A percentile compares a stretch with the other conserved stretches of the same genome.
Evolutionary conservation across 805 yeast genomes (phyloP).

Genomic region (Kodamaea laetipori): DNA sequence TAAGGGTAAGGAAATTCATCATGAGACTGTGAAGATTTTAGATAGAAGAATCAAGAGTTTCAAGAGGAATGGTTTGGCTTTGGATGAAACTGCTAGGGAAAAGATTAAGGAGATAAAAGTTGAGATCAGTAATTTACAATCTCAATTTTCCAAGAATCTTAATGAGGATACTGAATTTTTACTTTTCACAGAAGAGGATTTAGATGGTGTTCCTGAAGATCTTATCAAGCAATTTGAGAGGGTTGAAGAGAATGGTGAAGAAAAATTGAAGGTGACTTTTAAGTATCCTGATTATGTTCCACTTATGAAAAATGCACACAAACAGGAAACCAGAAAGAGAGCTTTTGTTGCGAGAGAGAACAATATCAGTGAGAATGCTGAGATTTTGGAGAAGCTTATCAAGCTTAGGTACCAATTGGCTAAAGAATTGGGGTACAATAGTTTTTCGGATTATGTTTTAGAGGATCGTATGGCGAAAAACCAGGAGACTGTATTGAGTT

Average conservation of each 20-base stretch:
- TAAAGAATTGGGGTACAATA: constrained; percentile 61
- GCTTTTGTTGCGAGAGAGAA: constrained; percentile 71
- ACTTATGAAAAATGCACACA: constrained; percentile 69
- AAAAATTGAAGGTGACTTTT: constrained; percentile 63
- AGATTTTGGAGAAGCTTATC: constrained; percentile 60
- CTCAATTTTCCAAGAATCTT: constrained; percentile 62
- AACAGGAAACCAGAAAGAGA: constrained; percentile 61
- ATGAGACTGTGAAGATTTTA: constrained; percentile 59
- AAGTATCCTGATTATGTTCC: constrained; percentile 82
- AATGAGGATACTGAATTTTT: constrained; percentile 70
- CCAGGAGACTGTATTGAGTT: constrained; percentile 57
- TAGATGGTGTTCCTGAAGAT: constrained; percentile 73
- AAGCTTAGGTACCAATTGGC: constrained; percentile 65
- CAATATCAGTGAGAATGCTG: constrained; percentile 66
- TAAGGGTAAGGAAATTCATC: constrained; percentile 38
- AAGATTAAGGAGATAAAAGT: constrained; percentile 60
- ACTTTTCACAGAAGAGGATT: constrained; percentile 61
- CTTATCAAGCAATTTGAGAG: constrained; percentile 59
- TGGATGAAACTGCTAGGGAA: constrained; percentile 56
- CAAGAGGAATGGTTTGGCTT: constrained; percentile 68
- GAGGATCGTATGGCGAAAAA: constrained; percentile 82
- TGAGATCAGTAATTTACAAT: constrained; percentile 56
- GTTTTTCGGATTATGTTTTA: constrained; percentile 68
- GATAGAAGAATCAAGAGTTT: constrained; percentile 58
- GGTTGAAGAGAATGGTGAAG: constrained; percentile 30